Evolutionary conservation across 2,329 filamentous ascomycete species (phyloP).

Genomic region (Atkinsonella hypoxylon): DNA sequence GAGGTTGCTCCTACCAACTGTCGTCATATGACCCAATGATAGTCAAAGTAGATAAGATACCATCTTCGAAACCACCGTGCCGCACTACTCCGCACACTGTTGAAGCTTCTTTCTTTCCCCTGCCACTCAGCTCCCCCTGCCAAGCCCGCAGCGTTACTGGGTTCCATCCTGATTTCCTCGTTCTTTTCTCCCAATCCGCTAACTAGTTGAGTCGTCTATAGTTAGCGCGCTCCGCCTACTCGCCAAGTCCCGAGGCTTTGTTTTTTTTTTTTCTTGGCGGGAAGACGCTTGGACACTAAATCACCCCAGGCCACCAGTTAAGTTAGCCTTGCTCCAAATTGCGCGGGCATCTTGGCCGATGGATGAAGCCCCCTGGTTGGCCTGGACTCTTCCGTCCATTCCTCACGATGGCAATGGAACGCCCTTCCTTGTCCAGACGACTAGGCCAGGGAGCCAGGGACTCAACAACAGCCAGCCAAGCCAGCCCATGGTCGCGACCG

Average conservation of each 20-base stretch:
- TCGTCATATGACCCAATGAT: too few relatives aligned
- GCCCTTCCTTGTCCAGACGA: neutral
- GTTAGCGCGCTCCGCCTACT: neutral
- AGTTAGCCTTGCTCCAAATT: neutral
- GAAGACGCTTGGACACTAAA: neutral
- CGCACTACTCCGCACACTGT: too few relatives aligned
- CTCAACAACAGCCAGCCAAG: neutral
- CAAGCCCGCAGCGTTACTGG: neutral
- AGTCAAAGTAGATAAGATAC: too few relatives aligned
- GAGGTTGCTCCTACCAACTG: too few relatives aligned
- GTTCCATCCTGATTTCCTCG: neutral
- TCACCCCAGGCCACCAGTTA: neutral
- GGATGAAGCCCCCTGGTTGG: neutral
- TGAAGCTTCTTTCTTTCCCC: too few relatives aligned
- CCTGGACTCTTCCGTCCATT: neutral
- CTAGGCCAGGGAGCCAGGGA: neutral
- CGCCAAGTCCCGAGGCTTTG: neutral
- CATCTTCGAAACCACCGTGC: too few relatives aligned
- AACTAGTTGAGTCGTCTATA: neutral
- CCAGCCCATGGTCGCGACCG: neutral
- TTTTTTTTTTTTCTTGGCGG: neutral
- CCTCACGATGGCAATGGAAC: neutral
- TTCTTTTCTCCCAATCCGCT: neutral
- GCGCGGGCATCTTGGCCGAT: neutral
- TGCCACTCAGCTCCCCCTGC: neutral